A percentile compares a stretch with the other conserved stretches of the same genome.
Conservation (phyloP, 192 early-diverging fungal genomes). For the Kickxella alabastrina region DNA sequence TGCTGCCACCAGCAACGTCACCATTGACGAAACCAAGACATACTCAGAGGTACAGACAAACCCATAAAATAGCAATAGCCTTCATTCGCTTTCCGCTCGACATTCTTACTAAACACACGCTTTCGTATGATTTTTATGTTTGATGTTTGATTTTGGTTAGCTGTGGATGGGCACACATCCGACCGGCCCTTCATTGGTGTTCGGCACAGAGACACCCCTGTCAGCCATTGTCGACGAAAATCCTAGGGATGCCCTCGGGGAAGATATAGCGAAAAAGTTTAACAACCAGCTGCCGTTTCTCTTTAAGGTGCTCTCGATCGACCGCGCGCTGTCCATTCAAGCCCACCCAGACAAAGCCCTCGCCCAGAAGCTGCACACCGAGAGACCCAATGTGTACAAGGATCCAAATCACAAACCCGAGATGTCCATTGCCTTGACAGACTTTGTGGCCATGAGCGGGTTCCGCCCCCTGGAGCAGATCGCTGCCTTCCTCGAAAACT, state of each 20-base stretch:
- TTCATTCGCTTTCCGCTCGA: too few relatives aligned
- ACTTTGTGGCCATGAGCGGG: constrained; percentile 91
- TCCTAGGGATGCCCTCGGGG: constrained; percentile 50
- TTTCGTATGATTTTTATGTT: too few relatives aligned
- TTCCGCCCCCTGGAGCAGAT: constrained; percentile 87
- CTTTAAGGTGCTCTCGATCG: constrained; percentile 90
- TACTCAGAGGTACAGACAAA: constrained; percentile 88
- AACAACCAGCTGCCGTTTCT: constrained; percentile 88
- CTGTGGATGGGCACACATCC: constrained; percentile 99
- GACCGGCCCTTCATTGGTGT: constrained; percentile 71
- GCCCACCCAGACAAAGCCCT: constrained; percentile 94
- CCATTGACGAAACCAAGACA: constrained; percentile 59
- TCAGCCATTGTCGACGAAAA: constrained; percentile 58
- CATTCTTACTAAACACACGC: too few relatives aligned
- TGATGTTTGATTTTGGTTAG: too few relatives aligned
- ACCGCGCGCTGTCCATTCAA: constrained; percentile 93
- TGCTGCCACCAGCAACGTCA: constrained; percentile 57
- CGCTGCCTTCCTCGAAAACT: constrained; percentile 54
- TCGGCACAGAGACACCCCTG: constrained; percentile 36
- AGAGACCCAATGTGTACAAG: constrained; percentile 85
- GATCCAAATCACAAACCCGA: constrained; percentile 94
- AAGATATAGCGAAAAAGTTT: constrained; percentile 58
- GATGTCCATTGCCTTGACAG: constrained; percentile 94
- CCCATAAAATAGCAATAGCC: too few relatives aligned
- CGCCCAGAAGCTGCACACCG: constrained; percentile 66